A percentile compares a stretch with the other conserved stretches of the same genome.
These are phyloP conservation scores for Colletotrichum sp. DNA, from an alignment of 2,329 filamentous ascomycete genomes.

Conservation along the genomic window DNA sequence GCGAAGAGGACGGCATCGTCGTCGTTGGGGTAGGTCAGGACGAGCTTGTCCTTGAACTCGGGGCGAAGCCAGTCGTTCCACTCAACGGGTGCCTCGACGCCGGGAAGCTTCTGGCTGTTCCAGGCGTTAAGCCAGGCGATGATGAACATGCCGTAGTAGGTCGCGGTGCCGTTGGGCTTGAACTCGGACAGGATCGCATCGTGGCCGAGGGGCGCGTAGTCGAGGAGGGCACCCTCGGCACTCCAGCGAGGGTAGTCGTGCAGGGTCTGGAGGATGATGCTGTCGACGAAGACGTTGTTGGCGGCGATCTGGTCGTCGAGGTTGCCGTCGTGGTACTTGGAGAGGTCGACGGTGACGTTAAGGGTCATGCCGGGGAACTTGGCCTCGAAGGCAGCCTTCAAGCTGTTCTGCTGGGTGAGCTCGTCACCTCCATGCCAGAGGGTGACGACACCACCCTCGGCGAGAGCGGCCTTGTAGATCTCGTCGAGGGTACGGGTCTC, in stretches of 20 bases:
- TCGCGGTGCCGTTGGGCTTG: constrained; percentile 44
- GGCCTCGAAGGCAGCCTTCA: constrained; percentile 49
- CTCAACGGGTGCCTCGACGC: constrained; percentile 36
- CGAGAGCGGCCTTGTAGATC: constrained; percentile 53
- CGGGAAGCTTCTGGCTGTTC: constrained; percentile 38
- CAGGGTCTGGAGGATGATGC: constrained; percentile 53
- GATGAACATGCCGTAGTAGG: constrained; percentile 45
- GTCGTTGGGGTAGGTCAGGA: constrained; percentile 62
- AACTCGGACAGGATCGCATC: constrained; percentile 45
- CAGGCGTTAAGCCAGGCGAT: constrained; percentile 41
- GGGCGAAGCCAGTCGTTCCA: constrained; percentile 51
- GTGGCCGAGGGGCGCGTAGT: constrained; percentile 54
- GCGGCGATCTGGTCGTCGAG: constrained; percentile 50
- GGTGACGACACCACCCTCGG: constrained; percentile 50
- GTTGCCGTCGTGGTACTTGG: constrained; percentile 57
- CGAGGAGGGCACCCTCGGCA: constrained; percentile 46
- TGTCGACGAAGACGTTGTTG: constrained; percentile 47
- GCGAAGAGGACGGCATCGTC: constrained; percentile 60
- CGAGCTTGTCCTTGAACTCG: constrained; percentile 57
- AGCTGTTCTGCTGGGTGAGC: constrained; percentile 36
- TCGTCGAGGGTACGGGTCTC: constrained; percentile 54
- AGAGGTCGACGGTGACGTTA: constrained; percentile 59
- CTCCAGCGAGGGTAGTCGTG: constrained; percentile 60
- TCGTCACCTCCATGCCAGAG: constrained; percentile 57
- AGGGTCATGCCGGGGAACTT: constrained; percentile 55